These are phyloP conservation scores for Aspergillus asperescens DNA, from an alignment of 495 filamentous ascomycete genomes.

Conservation along the genomic window DNA sequence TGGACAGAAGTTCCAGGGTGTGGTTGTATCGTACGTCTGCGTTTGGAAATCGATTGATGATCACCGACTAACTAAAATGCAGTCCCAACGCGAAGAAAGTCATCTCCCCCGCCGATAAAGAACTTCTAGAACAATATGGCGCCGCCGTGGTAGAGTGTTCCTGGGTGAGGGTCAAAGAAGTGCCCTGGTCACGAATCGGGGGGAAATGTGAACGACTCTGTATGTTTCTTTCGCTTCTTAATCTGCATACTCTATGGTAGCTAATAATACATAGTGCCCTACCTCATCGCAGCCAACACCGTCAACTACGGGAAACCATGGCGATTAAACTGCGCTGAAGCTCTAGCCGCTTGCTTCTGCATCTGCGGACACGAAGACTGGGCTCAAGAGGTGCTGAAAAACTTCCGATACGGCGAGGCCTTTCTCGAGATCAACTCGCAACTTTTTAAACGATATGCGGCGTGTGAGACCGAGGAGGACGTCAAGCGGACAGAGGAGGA, in stretches of 20 bases:
- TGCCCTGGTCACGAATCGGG: slow-evolving; percentile 85
- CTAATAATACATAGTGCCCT: slow-evolving; percentile 62
- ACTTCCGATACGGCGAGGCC: slow-evolving; percentile 80
- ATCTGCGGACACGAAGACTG: slow-evolving; percentile 91
- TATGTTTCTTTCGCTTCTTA: slow-evolving; percentile 24
- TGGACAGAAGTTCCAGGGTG: slow-evolving; percentile 82
- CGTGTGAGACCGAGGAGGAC: slow-evolving; percentile 75
- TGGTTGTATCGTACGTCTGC: slow-evolving; percentile 69
- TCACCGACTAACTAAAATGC: not conserved
- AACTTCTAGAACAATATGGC: slow-evolving; percentile 78
- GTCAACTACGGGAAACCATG: slow-evolving; percentile 97
- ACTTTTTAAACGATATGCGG: slow-evolving; percentile 77
- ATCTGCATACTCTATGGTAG: not conserved
- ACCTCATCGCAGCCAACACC: slow-evolving; percentile 91
- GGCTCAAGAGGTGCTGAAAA: slow-evolving; percentile 74
- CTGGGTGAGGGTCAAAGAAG: slow-evolving; percentile 87
- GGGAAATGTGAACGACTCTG: slow-evolving; percentile 86
- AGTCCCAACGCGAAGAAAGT: slow-evolving; percentile 84
- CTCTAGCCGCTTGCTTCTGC: slow-evolving; percentile 82
- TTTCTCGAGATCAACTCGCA: slow-evolving; percentile 85
- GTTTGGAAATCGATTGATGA: not conserved
- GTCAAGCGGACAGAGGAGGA: slow-evolving; percentile 78
- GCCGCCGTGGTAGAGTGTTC: slow-evolving; percentile 97
- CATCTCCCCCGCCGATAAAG: slow-evolving; percentile 73
- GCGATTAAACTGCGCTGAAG: slow-evolving; percentile 92